Base-by-base conservation (phyloP, 139 green algal genomes). In the Mychonastes homosphaera region DNA sequence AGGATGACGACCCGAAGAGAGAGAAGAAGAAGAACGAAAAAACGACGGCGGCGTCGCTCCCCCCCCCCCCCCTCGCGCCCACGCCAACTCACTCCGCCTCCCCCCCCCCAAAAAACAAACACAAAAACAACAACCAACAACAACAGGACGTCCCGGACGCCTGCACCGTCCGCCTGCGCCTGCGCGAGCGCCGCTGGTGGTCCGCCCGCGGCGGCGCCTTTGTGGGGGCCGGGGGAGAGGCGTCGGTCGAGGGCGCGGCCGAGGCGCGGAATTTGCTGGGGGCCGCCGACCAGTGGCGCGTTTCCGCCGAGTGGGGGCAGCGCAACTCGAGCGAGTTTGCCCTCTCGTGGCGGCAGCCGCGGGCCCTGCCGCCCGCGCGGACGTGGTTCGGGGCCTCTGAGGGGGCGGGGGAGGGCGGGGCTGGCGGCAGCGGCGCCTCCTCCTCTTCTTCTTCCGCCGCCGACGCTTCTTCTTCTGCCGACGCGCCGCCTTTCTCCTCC, bases 131-230 rank as follows among this genome's bases (percentile, higher is more conserved):
- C n/a, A n/a, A n/a, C n/a, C n/a, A 15, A 6, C 38, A 4, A 4
- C 26, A 43, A 9, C 67, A 76, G 63, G 62, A 68, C 47, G 72
- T 62, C 10, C 57, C 56, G 2, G 56, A 77, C 18, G 52, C 35
- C 2, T 83, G 74, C 60, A 83, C 56, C 15, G 61, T 89, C 16
- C 27, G 75, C 19, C n/a, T 83, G 21, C 46, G 52, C 3, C 56
- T 82, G 41, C 45, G 69, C 30, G 82, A 90, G 55, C 70, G 63
- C 50, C 66, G 67, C 44, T 63, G 76, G 30, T 74, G 77, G 56
- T 70, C 62, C 26, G 36, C 81, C 23, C 66, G 81, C 18, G 67
- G 69, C 2, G 81, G 71, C 7, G 89, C 79, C 0, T 90, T 86
- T 49, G 65, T 87, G 19, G 70, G 80, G 76, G 75, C 60, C 18